Percentiles rank a stretch among this genome's conserved stretches.
These are phyloP conservation scores for Collybia nuda DNA, from an alignment of 768 basidiomycete species.

Conservation along the genomic window DNA sequence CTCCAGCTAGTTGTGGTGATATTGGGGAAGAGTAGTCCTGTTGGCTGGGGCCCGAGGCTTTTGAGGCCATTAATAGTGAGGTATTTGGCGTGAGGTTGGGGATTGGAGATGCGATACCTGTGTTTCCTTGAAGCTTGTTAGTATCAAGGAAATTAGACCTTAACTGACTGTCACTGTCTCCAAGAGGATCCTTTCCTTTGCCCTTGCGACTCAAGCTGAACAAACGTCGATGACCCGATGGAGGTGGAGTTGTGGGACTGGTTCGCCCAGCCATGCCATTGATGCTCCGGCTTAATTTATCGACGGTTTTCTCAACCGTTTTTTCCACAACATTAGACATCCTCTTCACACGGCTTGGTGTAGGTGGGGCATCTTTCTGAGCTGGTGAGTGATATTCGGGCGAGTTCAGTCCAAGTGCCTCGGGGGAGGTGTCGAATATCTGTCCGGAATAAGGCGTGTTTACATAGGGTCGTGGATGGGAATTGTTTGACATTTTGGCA, in stretches of 20 bases:
- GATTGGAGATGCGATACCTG: conserved; percentile 13
- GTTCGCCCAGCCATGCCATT: conserved; percentile 34
- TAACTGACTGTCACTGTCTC: conserved; percentile 28
- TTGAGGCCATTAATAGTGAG: conserved; percentile 29
- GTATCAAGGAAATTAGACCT: conserved; percentile 1
- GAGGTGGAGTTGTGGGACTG: conserved; percentile 28
- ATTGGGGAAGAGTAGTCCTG: conserved; percentile 50
- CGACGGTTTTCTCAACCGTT: conserved; percentile 55
- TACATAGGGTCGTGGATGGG: conserved; percentile 14
- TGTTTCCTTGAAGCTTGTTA: neutral
- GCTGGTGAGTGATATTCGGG: conserved; percentile 25
- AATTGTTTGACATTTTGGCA: conserved; percentile 18
- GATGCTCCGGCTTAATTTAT: conserved; percentile 63
- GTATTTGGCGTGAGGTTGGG: conserved; percentile 29
- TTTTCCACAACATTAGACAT: conserved; percentile 47
- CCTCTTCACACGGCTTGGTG: conserved; percentile 51
- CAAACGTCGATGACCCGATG: conserved; percentile 45
- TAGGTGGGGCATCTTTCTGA: conserved; percentile 25
- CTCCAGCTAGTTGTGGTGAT: conserved; percentile 15
- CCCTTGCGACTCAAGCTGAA: conserved; percentile 56
- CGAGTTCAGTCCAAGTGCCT: conserved; percentile 23
- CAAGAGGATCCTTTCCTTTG: conserved; percentile 43
- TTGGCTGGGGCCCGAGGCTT: conserved; percentile 15
- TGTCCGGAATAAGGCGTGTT: conserved; percentile 9
- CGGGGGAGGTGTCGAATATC: conserved; percentile 28